These are phyloP conservation scores for Przewalskia tangutica DNA, from an alignment of 257 asterid genomes.

Conservation along the genomic window DNA sequence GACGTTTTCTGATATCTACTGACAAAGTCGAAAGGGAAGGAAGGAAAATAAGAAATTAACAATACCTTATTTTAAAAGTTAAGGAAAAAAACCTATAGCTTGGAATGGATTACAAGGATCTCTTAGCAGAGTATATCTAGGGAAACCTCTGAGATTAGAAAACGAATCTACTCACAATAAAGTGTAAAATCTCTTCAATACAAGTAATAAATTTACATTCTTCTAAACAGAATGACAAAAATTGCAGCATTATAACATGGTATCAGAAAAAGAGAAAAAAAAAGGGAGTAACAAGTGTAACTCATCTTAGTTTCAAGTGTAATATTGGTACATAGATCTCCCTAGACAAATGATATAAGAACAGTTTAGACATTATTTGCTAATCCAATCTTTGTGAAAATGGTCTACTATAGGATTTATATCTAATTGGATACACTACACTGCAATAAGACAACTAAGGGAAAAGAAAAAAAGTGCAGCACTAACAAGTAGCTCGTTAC, in stretches of 20 bases:
- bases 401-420: background rate
- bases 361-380: background rate
- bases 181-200: background rate
- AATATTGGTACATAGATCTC: background rate
- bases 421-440: background rate
- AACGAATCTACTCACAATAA: background rate
- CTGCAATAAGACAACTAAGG: background rate
- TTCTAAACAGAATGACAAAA: background rate
- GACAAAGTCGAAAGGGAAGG: background rate
- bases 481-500: background rate
- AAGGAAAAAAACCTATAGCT: background rate
- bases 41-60: background rate
- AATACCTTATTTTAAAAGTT: background rate
- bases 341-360: background rate
- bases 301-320: background rate
- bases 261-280: background rate
- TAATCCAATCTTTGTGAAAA: background rate
- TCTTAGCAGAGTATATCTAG: background rate
- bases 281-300: background rate
- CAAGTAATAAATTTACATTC: background rate
- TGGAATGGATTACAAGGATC: background rate
- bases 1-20: constrained; percentile 53
- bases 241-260: background rate
- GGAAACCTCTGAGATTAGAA: background rate
- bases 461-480: background rate